phyloP scores from a whole-genome alignment of 352 stramenopile species.

The Pseudoperonospora humuli region DNA sequence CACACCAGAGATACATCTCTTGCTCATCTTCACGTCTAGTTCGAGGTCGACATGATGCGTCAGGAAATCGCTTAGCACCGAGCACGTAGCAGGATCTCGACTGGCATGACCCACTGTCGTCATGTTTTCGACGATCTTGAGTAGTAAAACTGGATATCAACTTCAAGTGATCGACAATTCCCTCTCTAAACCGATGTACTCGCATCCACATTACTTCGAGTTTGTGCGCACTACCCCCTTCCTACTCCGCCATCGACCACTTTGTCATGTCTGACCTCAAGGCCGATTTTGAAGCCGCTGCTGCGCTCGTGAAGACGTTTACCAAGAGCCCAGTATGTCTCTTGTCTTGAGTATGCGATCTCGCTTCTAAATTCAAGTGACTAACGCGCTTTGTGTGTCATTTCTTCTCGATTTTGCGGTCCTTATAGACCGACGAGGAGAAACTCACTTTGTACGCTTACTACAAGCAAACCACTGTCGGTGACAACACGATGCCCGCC shows the following conservation, averaged over 20 bases:
- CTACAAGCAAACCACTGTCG: conserved; percentile 87
- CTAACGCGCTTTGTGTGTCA: not conserved
- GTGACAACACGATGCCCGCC: conserved; percentile 76
- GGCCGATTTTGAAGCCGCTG: conserved; percentile 76
- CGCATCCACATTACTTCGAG: too few species aligned
- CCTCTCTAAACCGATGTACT: too few species aligned
- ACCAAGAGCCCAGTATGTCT: conserved; percentile 53
- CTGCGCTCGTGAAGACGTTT: conserved; percentile 72
- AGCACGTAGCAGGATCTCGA: conserved; percentile 57
- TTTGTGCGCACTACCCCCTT: too few species aligned
- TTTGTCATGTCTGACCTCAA: conserved; percentile 75
- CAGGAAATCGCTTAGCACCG: conserved; percentile 36
- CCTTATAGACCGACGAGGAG: conserved; percentile 68
- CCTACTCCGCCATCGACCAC: too few species aligned
- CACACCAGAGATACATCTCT: conserved; percentile 18
- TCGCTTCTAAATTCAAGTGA: not conserved
- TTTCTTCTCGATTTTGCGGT: conserved; percentile 1
- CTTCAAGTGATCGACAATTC: too few species aligned
- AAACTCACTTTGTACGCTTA: conserved; percentile 86
- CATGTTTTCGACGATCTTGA: too few species aligned
- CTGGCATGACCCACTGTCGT: too few species aligned
- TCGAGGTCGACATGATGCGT: conserved; percentile 46
- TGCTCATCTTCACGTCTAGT: conserved; percentile 40
- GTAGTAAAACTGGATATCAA: too few species aligned
- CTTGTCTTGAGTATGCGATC: not conserved